Conservation (phyloP, 805 yeast genomes). For the Candida golubevii region DNA sequence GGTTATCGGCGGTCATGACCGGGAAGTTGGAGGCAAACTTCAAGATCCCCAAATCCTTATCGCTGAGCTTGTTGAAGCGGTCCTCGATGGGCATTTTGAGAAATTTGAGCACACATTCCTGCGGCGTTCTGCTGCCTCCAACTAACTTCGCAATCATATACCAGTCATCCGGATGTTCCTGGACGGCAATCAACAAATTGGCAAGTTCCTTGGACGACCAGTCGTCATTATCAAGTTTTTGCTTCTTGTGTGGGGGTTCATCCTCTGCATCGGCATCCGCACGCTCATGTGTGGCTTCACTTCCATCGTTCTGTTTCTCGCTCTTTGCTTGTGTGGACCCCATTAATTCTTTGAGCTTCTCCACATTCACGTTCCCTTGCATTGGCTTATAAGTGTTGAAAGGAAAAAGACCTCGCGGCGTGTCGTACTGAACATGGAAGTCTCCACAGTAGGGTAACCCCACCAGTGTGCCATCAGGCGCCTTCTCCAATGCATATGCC, state of each 20-base stretch:
- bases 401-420: constrained; percentile 90
- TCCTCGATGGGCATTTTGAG: constrained; percentile 81
- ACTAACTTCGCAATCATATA: constrained; percentile 62
- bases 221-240: constrained; percentile 24
- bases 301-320: background rate
- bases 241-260: constrained; percentile 23
- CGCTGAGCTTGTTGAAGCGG: constrained; percentile 48
- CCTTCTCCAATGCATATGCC: constrained; percentile 49
- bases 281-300: background rate
- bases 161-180: constrained; percentile 72
- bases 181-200: constrained; percentile 57
- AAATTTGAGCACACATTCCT: constrained; percentile 77
- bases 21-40: constrained; percentile 83
- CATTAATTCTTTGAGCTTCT: constrained; percentile 29
- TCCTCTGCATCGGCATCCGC: background rate
- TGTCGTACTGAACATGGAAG: constrained; percentile 73
- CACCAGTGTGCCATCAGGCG: constrained; percentile 38
- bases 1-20: constrained; percentile 81
- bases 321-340: constrained; percentile 1
- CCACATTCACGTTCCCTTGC: constrained; percentile 44
- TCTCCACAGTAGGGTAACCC: constrained; percentile 72
- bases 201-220: constrained; percentile 71
- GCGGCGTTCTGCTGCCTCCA: constrained; percentile 62
- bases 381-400: constrained; percentile 77
- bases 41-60: constrained; percentile 58